Base-by-base conservation (phyloP, 2,329 filamentous ascomycete genomes). In the Xylariaceae sp. region DNA sequence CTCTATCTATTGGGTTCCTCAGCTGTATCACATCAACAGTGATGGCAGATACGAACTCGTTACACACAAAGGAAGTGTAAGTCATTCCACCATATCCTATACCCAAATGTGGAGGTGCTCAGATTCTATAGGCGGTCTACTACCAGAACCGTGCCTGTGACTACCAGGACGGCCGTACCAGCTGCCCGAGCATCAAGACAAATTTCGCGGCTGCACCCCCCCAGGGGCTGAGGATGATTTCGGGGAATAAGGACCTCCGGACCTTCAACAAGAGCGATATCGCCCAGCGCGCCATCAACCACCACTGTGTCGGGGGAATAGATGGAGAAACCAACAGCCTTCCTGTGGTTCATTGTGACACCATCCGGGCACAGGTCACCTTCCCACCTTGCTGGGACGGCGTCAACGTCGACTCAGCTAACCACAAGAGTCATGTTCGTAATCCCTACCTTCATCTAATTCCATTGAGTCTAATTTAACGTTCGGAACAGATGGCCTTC, bases 331-430 rank as follows among this genome's bases (percentile, higher is more conserved):
- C 64, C 82, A 86, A 61, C 68, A 86, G 55, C 81, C 52, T 63
- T 26, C 56, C 56, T 6, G 40, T 59, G 8, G 12, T 28, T 7
- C 51, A 47, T 1, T 58, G 48, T n/a, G 49, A 67, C 24, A 83
- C 56, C 71, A 59, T 67, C 19, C 61, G 65, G 1, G 53, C 84
- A 31, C 84, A 88, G 68, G 72, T 87, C 26, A 82, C 83, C 69
- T 87, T 87, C 72, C 85, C 84, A 4, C 84, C 81, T 7, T 88
- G 85, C 74, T 86, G 85, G 80, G 83, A 86, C 61, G 85, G 85
- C 24, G 74, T 79, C 59, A 78, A 84, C 59, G 82, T 85, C 66
- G 73, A 73, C 37, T 50, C 53, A 2, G 28, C n/a, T 17, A 45
- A 53, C 23, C 56, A 59, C 47, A 46, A 51, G 40, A 59, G 56